Percentiles rank a stretch among this genome's conserved stretches.
Evolutionary conservation across 1,284 basidiomycete species (phyloP).

Genomic region (Ganoderma lingzhi): DNA sequence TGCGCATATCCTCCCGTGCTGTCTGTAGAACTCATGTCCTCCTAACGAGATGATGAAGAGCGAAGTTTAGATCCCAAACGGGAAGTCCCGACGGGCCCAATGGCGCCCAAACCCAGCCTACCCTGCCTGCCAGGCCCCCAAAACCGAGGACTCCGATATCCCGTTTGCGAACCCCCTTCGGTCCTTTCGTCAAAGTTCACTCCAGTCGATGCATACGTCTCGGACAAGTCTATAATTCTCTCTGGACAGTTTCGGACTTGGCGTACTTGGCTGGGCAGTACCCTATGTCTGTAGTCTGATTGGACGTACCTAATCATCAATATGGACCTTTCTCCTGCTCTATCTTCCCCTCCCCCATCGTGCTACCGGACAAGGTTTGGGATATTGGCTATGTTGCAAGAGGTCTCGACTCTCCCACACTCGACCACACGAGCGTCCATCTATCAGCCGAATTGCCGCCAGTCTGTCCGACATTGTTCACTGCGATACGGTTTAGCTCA

Average conservation of each 20-base stretch:
- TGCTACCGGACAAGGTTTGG: neutral
- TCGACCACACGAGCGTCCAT: constrained; percentile 1
- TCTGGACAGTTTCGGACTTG: neutral
- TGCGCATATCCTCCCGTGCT: neutral
- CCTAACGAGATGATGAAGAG: neutral
- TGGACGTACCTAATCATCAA: neutral
- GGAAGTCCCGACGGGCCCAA: neutral
- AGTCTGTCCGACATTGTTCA: neutral
- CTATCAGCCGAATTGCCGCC: neutral
- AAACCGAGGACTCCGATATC: neutral
- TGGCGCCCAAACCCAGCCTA: neutral
- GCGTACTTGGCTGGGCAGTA: neutral
- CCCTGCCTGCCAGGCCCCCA: neutral
- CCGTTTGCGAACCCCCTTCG: neutral
- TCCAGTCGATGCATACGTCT: neutral
- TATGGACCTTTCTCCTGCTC: neutral
- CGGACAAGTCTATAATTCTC: neutral
- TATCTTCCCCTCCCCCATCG: neutral
- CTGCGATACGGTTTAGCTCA: neutral
- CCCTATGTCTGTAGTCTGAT: neutral
- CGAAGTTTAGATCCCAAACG: constrained; percentile 2
- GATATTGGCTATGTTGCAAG: neutral
- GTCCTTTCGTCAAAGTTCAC: neutral
- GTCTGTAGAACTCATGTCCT: neutral
- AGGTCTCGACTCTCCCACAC: neutral